Percentiles rank a stretch among this genome's conserved stretches.
phyloP scores from a whole-genome alignment of 108 stramenopile species.

The Schizochytrium sp. region DNA sequence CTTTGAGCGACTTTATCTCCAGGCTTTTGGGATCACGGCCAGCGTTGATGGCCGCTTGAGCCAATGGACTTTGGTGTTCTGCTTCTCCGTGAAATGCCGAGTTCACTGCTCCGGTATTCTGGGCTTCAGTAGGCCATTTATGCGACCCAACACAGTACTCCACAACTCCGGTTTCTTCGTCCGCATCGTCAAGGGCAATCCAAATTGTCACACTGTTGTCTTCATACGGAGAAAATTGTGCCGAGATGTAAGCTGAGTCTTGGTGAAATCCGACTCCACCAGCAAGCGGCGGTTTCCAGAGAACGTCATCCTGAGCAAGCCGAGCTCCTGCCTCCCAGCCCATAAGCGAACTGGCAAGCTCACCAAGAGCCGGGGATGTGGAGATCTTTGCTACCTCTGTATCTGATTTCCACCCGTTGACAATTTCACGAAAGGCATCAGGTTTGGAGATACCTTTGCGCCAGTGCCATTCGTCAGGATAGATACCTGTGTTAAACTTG shows the following conservation, averaged over 20 bases:
- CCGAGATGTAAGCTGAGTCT: slow-evolving; percentile 78
- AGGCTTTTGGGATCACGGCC: neutral
- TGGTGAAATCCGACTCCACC: slow-evolving; percentile 77
- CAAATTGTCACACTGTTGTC: slow-evolving; percentile 77
- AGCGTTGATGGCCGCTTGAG: neutral
- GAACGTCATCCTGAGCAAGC: slow-evolving; percentile 80
- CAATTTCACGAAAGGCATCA: slow-evolving; percentile 75
- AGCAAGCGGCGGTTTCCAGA: slow-evolving; percentile 78
- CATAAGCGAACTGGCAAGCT: slow-evolving; percentile 69
- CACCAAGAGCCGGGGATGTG: slow-evolving; percentile 67
- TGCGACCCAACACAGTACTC: slow-evolving; percentile 78
- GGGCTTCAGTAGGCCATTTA: slow-evolving; percentile 62
- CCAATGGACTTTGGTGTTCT: neutral
- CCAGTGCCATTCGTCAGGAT: slow-evolving; percentile 85
- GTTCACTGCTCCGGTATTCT: neutral
- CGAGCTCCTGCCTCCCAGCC: slow-evolving; percentile 75
- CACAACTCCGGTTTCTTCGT: slow-evolving; percentile 74
- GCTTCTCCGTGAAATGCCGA: neutral
- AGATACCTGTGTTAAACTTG: slow-evolving; percentile 78
- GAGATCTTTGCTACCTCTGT: slow-evolving; percentile 73
- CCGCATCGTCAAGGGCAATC: slow-evolving; percentile 81
- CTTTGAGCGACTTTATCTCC: slow-evolving; percentile 28
- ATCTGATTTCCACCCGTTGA: slow-evolving; percentile 80
- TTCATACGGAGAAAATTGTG: slow-evolving; percentile 69
- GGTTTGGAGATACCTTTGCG: slow-evolving; percentile 69